Evolutionary conservation across 495 filamentous ascomycete genomes (phyloP), one percentile per base, ranked within the genome.

Genomic region (Aspergillus leporis): DNA sequence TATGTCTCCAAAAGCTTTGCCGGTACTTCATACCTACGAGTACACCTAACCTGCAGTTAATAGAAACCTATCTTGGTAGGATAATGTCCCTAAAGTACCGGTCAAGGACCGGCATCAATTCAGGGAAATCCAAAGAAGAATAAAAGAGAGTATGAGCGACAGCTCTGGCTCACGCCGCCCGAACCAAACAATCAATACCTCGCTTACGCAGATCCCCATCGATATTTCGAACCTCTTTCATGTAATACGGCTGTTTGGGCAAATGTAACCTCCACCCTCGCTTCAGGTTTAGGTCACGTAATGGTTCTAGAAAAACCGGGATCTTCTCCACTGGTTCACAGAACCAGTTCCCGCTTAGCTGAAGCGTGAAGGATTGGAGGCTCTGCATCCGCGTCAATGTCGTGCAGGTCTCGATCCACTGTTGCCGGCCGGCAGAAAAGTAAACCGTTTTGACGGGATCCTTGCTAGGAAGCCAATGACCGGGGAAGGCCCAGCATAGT

Each of bases 401-500:
- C 22, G 47, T 57, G 62, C 75, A 78, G 3, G 75, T 78, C 52
- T 78, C 75, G 25, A 70, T 51, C 77, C 77, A 80, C 60, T 78
- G 75, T 48, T 67, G 64, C 13, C 71, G 71, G 25, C 77, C 74
- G 1, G 75, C 75, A 40, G 71, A 69, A 53, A 78, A 71, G 46
- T 80, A 80, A 0, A 80, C 65, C 14, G 68, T 51, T 51, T 76
- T 75, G 22, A 80, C 77, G 50, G 77, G 71, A 61, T 80, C 77
- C 56, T 80, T 80, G 62, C 65, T 74, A 6, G 77, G 77, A 0
- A 80, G 70, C 73, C 75, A 77, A 56, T 78, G 75, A 56, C 75
- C 77, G 0, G 73, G 74, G 54, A 80, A 80, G 0, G 77, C 74
- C 74, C 74, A 78, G 70, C 74, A 70, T 16, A 80, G 71, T 40